Evolutionary conservation across 2,329 filamentous ascomycete genomes (phyloP).

Genomic region (Claviceps capensis): DNA sequence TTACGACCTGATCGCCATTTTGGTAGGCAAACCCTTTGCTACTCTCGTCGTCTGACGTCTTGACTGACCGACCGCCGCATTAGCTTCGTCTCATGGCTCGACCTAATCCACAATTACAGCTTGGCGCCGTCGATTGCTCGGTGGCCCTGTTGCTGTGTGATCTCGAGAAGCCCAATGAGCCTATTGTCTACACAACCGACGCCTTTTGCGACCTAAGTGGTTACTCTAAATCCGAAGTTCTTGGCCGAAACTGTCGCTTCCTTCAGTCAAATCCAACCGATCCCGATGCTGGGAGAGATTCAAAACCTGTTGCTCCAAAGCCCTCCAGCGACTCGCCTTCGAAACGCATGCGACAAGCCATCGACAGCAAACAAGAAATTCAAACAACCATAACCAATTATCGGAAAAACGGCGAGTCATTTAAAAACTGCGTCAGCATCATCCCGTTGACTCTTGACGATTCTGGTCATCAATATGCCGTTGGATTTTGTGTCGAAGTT

Average conservation of each 20-base stretch:
- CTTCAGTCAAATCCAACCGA: slow-evolving; percentile 53
- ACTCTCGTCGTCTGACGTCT: neutral
- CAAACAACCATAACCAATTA: slow-evolving; percentile 58
- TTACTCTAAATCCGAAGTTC: slow-evolving; percentile 58
- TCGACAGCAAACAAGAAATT: slow-evolving; percentile 31
- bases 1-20: slow-evolving; percentile 40
- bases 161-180: slow-evolving; percentile 55
- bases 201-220: slow-evolving; percentile 68
- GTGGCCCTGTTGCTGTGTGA: slow-evolving; percentile 78
- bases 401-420: slow-evolving; percentile 62
- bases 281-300: slow-evolving; percentile 21
- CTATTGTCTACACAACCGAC: slow-evolving; percentile 75
- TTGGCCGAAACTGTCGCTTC: slow-evolving; percentile 75
- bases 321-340: slow-evolving; percentile 36
- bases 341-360: slow-evolving; percentile 34
- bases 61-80: neutral
- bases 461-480: slow-evolving; percentile 53
- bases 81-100: slow-evolving; percentile 52
- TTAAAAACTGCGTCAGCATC: slow-evolving; percentile 76
- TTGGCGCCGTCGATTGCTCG: slow-evolving; percentile 72
- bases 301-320: neutral
- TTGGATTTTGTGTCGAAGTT: slow-evolving; percentile 68
- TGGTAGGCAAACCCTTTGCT: slow-evolving; percentile 26
- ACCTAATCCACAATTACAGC: slow-evolving; percentile 60
- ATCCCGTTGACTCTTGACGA: slow-evolving; percentile 62